Evolutionary conservation across 1,284 basidiomycete genomes (phyloP), one percentile per base, ranked within the genome.

Genomic region (Fomes fomentarius): DNA sequence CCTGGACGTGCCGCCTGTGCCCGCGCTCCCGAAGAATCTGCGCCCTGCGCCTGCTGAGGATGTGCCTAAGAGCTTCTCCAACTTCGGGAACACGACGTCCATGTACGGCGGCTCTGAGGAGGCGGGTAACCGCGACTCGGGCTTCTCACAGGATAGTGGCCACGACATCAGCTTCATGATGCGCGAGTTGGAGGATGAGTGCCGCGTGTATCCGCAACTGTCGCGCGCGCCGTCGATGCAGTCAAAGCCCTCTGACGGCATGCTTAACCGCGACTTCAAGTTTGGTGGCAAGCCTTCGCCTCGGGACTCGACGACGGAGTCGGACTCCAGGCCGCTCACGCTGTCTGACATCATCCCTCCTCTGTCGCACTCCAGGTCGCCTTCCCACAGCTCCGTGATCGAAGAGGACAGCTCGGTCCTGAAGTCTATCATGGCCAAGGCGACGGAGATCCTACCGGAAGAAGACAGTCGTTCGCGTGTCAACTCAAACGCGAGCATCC

Each of bases 321-420:
- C 54, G 40, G 41, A 47, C 35, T 59, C 67, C 42, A 69, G 72
- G 57, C 74, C 74, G 0, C 65, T 87, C 50, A 88, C 85, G 1
- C 71, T 90, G 14, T 84, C 87, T 0, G 86, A 91, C 58, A 89
- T 91, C 68, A 86, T 91, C 40, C 88, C 89, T 5, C 82, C 87
- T 0, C 75, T 78, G 0, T 71, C 78, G 7, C 76, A 83, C 59
- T 76, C 73, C 14, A 75, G 81, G n/a, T 83, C 85, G 0, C 70
- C 71, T 31, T 73, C 74, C 0, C 76, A 72, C 11, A 53, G 43
- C 43, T 54, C 47, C 0, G 69, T 76, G 2, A 61, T 74, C 44
- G 73, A 72, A 24, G 79, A 80, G 25, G 85, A 87, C 47, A 82
- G 80, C 45, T 80, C 80, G 0, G 69, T 86, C 0, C 73, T 87